These are phyloP conservation scores for Taiozyma sp. DNA, from an alignment of 1,139 yeast genomes.

Conservation along the genomic window DNA sequence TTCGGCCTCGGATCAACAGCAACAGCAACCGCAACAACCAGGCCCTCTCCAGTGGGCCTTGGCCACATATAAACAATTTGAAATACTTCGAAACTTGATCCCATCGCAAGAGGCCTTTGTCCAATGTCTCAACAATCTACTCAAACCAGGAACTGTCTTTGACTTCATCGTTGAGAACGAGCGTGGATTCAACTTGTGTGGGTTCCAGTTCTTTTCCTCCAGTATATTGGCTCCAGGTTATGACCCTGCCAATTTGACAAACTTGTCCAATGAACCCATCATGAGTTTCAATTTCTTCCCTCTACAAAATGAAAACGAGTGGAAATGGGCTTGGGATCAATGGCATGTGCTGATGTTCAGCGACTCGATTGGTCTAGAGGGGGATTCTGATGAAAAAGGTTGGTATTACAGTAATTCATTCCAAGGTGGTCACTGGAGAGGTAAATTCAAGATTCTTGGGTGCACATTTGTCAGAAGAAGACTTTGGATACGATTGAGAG, in stretches of 20 bases:
- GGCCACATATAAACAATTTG: neutral
- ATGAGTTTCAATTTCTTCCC: slow-evolving; percentile 27
- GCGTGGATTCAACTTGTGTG: slow-evolving; percentile 48
- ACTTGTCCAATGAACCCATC: neutral
- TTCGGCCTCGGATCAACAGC: neutral
- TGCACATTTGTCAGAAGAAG: slow-evolving; percentile 50
- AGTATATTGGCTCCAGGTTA: slow-evolving; percentile 27
- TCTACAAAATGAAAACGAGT: slow-evolving; percentile 39
- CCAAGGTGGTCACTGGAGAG: slow-evolving; percentile 50
- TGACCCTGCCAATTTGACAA: slow-evolving; percentile 1
- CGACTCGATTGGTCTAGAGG: slow-evolving; percentile 20
- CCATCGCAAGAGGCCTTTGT: neutral
- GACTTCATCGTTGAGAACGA: slow-evolving; percentile 49
- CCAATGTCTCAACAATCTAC: neutral
- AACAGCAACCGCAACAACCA: too few relatives aligned
- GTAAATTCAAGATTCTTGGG: slow-evolving; percentile 44
- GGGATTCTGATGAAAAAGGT: slow-evolving; percentile 62
- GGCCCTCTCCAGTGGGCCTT: neutral
- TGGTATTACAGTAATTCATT: slow-evolving; percentile 58
- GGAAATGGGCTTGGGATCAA: slow-evolving; percentile 53
- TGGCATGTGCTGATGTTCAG: slow-evolving; percentile 58
- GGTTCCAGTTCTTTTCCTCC: slow-evolving; percentile 46
- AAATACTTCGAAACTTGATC: neutral
- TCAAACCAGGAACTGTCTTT: slow-evolving; percentile 2
- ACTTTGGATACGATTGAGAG: slow-evolving; percentile 49